A percentile compares a stretch with the other conserved stretches of the same genome.
These are phyloP conservation scores for Kuraishia molischiana DNA, from an alignment of 805 yeast species.

Conservation along the genomic window DNA sequence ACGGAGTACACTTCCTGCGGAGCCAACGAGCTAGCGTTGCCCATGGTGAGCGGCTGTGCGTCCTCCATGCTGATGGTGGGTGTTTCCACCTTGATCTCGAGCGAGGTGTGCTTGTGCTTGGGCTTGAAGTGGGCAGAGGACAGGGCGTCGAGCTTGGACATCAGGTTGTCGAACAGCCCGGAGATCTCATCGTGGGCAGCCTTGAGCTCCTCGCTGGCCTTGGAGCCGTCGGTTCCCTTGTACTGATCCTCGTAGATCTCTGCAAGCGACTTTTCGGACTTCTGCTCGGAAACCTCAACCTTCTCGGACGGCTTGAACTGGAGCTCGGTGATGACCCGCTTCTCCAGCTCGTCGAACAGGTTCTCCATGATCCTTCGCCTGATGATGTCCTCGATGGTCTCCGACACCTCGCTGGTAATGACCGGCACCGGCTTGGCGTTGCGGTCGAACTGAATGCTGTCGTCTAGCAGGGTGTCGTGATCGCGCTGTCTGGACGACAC, in stretches of 20 bases:
- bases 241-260: constrained; percentile 87
- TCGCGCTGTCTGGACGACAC: constrained; percentile 76
- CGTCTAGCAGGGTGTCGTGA: constrained; percentile 71
- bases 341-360: constrained; percentile 79
- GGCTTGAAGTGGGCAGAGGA: constrained; percentile 95
- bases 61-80: constrained; percentile 90
- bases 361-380: constrained; percentile 66
- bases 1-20: constrained; percentile 85
- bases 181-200: constrained; percentile 76
- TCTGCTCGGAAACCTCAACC: constrained; percentile 70
- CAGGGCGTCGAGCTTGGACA: constrained; percentile 73
- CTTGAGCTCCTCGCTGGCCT: constrained; percentile 51
- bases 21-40: constrained; percentile 68
- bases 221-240: constrained; percentile 31
- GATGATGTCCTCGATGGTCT: constrained; percentile 80
- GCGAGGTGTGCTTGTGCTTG: constrained; percentile 69
- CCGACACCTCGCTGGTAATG: constrained; percentile 82
- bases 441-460: constrained; percentile 82
- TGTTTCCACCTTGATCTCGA: constrained; percentile 75
- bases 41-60: constrained; percentile 83
- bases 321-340: constrained; percentile 57
- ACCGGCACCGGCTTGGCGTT: constrained; percentile 95
- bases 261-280: constrained; percentile 81
- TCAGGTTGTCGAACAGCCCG: constrained; percentile 49
- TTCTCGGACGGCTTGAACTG: constrained; percentile 44